Base-by-base conservation (phyloP, 352 stramenopile genomes). In the Stephanocyclus meneghinianus region DNA sequence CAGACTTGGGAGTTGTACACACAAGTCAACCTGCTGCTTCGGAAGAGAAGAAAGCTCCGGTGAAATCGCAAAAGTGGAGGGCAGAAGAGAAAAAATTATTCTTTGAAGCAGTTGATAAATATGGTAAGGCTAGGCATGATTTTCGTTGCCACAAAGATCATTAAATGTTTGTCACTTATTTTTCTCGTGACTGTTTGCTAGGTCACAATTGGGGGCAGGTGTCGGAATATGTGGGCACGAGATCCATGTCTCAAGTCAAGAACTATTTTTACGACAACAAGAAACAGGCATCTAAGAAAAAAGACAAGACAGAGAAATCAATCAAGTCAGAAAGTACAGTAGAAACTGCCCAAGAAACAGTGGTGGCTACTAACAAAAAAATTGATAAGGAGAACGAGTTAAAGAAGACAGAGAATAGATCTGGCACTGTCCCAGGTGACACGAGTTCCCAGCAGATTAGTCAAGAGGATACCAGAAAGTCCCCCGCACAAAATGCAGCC, bases 241-340 rank as follows among this genome's bases (percentile, higher is more conserved):
- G 91, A 71, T 81, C 80, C 15, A 73, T 73, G 21, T 68, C 83
- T 55, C 89, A 94, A 82, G 89, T 91, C 15, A 92, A 92, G 71
- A 94, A 94, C 73, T 92, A 88, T 67, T 94, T 88, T 68, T 92
- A 92, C 65, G 89, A 94, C 47, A 87, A 90, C 57, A 92, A 89
- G 53, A 92, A 92, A 47, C 69, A 86, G 37, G 63, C 75, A 40
- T 80, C 76, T 9, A 92, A 89, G 67, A 74, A 74, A n/a, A 80
- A 73, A n/a, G 71, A 81, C 53, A 79, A 80, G 62, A 26, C 18
- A 16, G 48, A 55, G 15, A 74, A 78, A 69, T 5, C 37, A 13
- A 66, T 4, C 37, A 85, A 81, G 62, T 53, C 45, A 35, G 64
- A 59, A 15, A 79, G 37, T 8, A 57, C 5, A 13, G 30, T 4